Percentiles rank a stretch among this genome's conserved stretches.
These are phyloP conservation scores for Claviceps spartinae DNA, from an alignment of 2,329 filamentous ascomycete genomes.

Conservation along the genomic window DNA sequence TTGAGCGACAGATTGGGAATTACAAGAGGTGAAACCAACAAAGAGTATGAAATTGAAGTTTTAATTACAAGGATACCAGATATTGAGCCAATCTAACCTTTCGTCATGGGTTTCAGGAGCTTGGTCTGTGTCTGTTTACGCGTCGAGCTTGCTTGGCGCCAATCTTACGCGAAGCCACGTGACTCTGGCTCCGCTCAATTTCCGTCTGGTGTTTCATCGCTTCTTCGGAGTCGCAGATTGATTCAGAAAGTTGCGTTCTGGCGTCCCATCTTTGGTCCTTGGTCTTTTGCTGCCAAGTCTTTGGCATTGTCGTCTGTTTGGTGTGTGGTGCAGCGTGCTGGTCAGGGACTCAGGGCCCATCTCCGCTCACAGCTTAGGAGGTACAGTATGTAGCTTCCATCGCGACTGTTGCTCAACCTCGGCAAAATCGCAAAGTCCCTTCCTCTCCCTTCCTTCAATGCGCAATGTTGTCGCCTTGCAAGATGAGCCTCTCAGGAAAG, in stretches of 20 bases:
- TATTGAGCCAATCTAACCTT: too few species aligned
- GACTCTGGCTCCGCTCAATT: not conserved
- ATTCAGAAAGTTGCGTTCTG: not conserved
- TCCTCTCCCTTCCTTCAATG: not conserved
- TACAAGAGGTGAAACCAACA: too few species aligned
- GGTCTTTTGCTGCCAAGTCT: too few species aligned
- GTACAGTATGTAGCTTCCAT: not conserved
- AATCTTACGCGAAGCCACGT: constrained; percentile 3
- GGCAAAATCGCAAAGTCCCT: not conserved
- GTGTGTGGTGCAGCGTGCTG: too few species aligned
- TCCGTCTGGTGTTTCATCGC: too few species aligned
- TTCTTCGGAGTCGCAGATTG: not conserved
- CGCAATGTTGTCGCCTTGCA: not conserved
- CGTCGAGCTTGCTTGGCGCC: not conserved
- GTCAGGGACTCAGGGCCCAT: too few species aligned
- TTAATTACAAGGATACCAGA: too few species aligned
- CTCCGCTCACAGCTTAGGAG: not conserved
- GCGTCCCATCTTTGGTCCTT: not conserved
- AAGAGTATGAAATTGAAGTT: too few species aligned
- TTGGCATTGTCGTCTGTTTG: too few species aligned
- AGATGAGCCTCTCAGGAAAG: too few species aligned
- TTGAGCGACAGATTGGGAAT: not conserved
- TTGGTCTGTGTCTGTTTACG: too few species aligned
- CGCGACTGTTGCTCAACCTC: not conserved
- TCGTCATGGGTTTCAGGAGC: too few species aligned